Evolutionary conservation across 805 yeast genomes (phyloP), one percentile per base, ranked within the genome.

Genomic region (Helenozyma rhizophorensis): DNA sequence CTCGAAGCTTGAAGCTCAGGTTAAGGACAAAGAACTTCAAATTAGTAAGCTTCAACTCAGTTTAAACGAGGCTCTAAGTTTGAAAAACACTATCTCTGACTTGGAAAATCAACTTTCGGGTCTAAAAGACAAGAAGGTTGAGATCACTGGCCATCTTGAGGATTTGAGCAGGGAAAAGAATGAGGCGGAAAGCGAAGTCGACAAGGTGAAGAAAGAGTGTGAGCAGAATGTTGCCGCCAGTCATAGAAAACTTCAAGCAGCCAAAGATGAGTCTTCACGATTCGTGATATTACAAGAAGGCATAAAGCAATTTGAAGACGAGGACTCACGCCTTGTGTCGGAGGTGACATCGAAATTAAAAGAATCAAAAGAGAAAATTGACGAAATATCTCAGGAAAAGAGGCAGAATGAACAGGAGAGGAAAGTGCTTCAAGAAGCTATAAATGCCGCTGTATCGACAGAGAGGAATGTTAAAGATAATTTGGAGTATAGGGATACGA

Each of bases 401-500:
- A 27, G 16, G 30, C 39, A 3, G 14, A 41, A 16, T 36, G 58
- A 53, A 9, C 37, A 42, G 25, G 36, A 47, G 2, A 48, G 70
- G 4, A 53, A 54, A 23, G 51, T 42, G 8, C 56, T 58, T 19
- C 76, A 67, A 33, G 61, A 54, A 31, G 67, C 60, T 29, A 47
- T 79, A 1, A 61, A 59, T n/a, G 82, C 83, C 41, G 72, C 83
- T 1, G 70, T 71, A 21, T 73, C 70, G 32, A 74, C 77, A 30
- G 79, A 81, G 45, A 72, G 86, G 19, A 77, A 76, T 36, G 60
- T 86, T 7, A 62, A 74, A 22, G 79, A 80, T 27, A 85, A 83
- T 40, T 47, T 85, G 21, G 85, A 81, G 39, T 61, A 79, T 10
- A 55, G 80, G 9, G 60, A 61, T 5, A 49, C 78, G 18, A 58